These are phyloP conservation scores for Tolypocladium sp. DNA, from an alignment of 2,329 filamentous ascomycete species.

Conservation along the genomic window DNA sequence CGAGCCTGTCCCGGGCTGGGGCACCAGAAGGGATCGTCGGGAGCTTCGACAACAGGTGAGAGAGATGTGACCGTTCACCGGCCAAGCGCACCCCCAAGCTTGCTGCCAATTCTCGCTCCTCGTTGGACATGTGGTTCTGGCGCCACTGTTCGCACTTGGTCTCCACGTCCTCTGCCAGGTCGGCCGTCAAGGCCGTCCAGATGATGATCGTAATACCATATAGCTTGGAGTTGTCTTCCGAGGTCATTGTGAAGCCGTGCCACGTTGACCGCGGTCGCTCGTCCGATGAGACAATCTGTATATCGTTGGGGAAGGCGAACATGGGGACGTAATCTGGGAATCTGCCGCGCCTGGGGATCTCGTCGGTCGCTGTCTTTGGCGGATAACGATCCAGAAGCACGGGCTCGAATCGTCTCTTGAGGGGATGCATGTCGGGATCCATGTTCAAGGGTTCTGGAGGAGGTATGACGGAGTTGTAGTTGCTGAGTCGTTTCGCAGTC, in stretches of 20 bases:
- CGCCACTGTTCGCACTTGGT: conserved; percentile 75
- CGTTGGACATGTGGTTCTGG: conserved; percentile 79
- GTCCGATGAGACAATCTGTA: conserved; percentile 91
- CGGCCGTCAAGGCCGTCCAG: conserved; percentile 79
- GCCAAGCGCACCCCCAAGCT: conserved; percentile 86
- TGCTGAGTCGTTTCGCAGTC: conserved; percentile 82
- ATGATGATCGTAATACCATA: conserved; percentile 88
- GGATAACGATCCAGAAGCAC: conserved; percentile 94
- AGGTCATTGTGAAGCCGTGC: conserved; percentile 98
- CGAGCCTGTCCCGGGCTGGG: conserved; percentile 69
- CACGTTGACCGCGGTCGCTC: conserved; percentile 91
- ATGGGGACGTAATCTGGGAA: conserved; percentile 98
- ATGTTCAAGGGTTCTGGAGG: conserved; percentile 82
- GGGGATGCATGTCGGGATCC: conserved; percentile 88
- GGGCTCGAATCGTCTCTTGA: conserved; percentile 89
- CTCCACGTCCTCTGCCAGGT: conserved; percentile 77
- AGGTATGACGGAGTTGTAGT: conserved; percentile 97
- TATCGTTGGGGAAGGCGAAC: conserved; percentile 98
- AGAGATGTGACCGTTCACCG: conserved; percentile 79
- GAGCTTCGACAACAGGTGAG: conserved; percentile 74
- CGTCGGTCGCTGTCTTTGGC: conserved; percentile 70
- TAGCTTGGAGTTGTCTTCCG: conserved; percentile 80
- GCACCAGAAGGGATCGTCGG: conserved; percentile 75
- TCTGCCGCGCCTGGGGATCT: conserved; percentile 67
- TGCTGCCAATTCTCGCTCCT: conserved; percentile 84